Base-by-base conservation (phyloP, 495 filamentous ascomycete genomes). In the Hyphodiscus hymeniophilus region DNA sequence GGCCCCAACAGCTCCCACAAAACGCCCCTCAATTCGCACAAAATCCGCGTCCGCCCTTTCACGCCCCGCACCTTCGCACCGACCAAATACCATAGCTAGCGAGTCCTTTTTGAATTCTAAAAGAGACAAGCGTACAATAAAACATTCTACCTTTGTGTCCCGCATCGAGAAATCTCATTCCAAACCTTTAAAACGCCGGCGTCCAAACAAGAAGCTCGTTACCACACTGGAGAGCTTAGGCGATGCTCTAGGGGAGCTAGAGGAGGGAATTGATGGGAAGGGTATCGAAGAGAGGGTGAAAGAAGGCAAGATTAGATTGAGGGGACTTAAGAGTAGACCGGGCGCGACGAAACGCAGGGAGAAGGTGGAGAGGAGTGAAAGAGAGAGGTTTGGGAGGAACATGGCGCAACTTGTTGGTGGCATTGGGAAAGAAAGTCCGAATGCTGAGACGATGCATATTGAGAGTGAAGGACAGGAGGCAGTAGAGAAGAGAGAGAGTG, bases 281-380 rank as follows among this genome's bases (percentile, higher is more conserved):
- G n/a, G n/a, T n/a, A 6, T 63, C 0, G 55, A 58, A 6, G 47
- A 28, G 4, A 15, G 72, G 38, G 38, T 15, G 12, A 38, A 39
- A 7, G 57, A 47, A 10, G 54, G 52, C n/a, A 54, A 28, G 69
- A 75, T 86, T 42, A 71, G 77, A 48, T 80, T 82, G 35, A 82
- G 80, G 66, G 87, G 80, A 38, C 55, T 97, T 46, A 81, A 74
- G 59, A 77, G 72, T 43, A 66, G 81, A 42, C 86, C 85, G 0
- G 90, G 91, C 0, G 87, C 87, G 12, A 70, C 87, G 69, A 94
- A 89, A 74, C 72, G 78, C 55, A 89, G 84, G 66, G 87, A 89
- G 63, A 80, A 76, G 62, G 33, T 95, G 22, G 84, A 94, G 42
- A 76, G 68, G 63, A 63, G 71, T 53, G 91, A 97, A 73, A 79